phyloP scores from a whole-genome alignment of 1,284 basidiomycete genomes.

The Pulchroboletus neoregius region DNA sequence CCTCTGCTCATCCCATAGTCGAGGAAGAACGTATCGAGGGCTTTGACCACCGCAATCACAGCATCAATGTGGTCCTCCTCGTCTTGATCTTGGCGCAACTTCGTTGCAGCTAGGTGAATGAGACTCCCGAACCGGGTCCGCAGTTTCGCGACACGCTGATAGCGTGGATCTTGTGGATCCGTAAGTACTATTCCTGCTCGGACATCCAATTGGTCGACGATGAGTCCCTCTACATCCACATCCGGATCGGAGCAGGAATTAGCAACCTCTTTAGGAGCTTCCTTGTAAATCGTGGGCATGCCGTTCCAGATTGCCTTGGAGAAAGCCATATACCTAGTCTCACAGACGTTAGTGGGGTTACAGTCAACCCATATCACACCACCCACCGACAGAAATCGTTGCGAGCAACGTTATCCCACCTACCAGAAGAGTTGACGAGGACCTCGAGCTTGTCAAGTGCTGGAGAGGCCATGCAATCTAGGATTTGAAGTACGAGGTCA shows the following conservation, averaged over 20 bases:
- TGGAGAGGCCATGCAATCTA: constrained; percentile 63
- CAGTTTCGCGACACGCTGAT: constrained; percentile 60
- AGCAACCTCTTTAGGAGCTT: constrained; percentile 53
- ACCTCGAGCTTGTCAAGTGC: constrained; percentile 65
- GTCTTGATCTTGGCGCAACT: constrained; percentile 53
- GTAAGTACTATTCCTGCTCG: constrained; percentile 76
- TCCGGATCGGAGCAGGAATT: constrained; percentile 58
- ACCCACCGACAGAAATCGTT: constrained; percentile 92
- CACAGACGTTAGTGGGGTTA: constrained; percentile 5
- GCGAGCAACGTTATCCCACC: constrained; percentile 71
- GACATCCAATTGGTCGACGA: constrained; percentile 60
- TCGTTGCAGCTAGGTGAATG: constrained; percentile 65
- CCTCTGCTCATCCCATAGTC: constrained; percentile 65
- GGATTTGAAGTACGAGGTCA: constrained; percentile 59
- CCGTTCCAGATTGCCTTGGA: constrained; percentile 70
- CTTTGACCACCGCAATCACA: constrained; percentile 64
- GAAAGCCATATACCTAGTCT: constrained; percentile 55
- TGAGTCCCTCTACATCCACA: constrained; percentile 60
- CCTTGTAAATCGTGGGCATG: constrained; percentile 62
- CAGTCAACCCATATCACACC: neutral
- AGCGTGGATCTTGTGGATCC: constrained; percentile 73
- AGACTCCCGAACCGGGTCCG: constrained; percentile 69
- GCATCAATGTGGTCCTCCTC: constrained; percentile 92
- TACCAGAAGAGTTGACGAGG: constrained; percentile 53
- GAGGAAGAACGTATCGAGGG: constrained; percentile 72